Conservation (phyloP, 768 basidiomycete genomes). For the Naganishia onofrii region DNA sequence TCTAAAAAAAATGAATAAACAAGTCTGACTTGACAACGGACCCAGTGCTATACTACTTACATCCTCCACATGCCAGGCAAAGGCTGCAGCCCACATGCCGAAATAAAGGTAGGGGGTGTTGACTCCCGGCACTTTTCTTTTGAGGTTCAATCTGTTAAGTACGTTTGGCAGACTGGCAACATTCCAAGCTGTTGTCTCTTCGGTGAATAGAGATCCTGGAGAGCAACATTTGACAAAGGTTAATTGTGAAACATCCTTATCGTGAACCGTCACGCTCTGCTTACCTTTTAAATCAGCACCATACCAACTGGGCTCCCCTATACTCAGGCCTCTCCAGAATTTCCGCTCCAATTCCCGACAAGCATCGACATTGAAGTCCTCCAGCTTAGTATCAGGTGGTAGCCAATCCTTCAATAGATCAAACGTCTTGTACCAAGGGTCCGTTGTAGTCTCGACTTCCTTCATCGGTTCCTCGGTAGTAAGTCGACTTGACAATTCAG, state of each 20-base stretch:
- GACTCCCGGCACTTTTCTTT: constrained; percentile 81
- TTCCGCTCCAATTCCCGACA: constrained; percentile 81
- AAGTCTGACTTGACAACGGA: neutral
- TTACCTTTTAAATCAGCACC: constrained; percentile 90
- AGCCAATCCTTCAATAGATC: constrained; percentile 75
- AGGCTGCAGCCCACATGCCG: constrained; percentile 98
- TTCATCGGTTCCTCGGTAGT: constrained; percentile 3
- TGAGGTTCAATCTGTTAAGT: constrained; percentile 68
- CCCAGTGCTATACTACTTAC: constrained; percentile 34
- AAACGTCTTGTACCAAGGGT: constrained; percentile 66
- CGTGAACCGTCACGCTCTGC: constrained; percentile 28
- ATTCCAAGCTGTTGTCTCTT: constrained; percentile 82
- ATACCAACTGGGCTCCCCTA: constrained; percentile 93
- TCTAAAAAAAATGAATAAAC: constrained; percentile 49
- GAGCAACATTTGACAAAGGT: constrained; percentile 36
- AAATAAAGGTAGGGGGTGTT: constrained; percentile 97
- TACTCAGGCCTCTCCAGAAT: constrained; percentile 86
- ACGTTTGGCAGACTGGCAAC: constrained; percentile 87
- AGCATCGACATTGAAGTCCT: constrained; percentile 83
- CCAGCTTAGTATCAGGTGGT: constrained; percentile 64
- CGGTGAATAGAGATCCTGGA: constrained; percentile 58
- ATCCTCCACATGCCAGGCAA: constrained; percentile 99
- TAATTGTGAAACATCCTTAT: constrained; percentile 37
- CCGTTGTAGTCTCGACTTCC: constrained; percentile 44
- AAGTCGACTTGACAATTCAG: neutral